A percentile compares a stretch with the other conserved stretches of the same genome.
Conservation (phyloP, 1,284 basidiomycete species). For the Somion occarium region DNA sequence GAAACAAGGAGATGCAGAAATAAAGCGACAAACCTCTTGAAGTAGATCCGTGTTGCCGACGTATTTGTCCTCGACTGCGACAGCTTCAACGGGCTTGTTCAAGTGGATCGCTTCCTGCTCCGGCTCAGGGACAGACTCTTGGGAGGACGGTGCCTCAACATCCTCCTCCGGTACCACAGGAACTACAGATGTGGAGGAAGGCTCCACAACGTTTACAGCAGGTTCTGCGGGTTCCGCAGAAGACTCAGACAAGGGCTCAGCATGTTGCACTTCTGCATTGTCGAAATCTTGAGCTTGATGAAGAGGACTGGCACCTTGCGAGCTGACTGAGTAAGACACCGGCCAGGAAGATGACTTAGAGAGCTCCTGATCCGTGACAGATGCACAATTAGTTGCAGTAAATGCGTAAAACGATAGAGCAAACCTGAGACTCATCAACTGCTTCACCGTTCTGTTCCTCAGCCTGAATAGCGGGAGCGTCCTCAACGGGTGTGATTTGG, state of each 20-base stretch:
- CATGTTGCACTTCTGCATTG: conserved; percentile 19
- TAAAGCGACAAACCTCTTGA: no score
- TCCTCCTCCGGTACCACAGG: no score
- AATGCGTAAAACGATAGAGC: neutral
- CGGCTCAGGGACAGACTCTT: conserved; percentile 8
- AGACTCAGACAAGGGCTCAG: conserved; percentile 15
- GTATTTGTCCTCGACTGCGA: neutral
- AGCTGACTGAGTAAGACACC: conserved; percentile 12
- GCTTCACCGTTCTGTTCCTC: neutral
- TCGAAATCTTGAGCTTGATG: conserved; percentile 16
- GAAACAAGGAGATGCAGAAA: no score
- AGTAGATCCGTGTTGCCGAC: neutral
- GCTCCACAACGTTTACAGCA: conserved; percentile 8
- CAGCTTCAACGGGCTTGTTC: conserved; percentile 1
- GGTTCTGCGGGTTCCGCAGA: conserved; percentile 6
- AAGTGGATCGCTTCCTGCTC: conserved; percentile 8
- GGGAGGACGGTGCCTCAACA: neutral
- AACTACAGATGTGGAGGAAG: conserved; percentile 7
- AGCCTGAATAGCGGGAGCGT: neutral
- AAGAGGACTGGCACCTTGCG: conserved; percentile 15
- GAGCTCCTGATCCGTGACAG: conserved; percentile 7
- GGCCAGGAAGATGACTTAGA: conserved; percentile 6
- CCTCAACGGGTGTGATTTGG: neutral
- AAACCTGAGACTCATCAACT: neutral
- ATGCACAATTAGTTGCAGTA: neutral